These are phyloP conservation scores for Diplodia corticola DNA, from an alignment of 2,329 filamentous ascomycete genomes.

Conservation along the genomic window DNA sequence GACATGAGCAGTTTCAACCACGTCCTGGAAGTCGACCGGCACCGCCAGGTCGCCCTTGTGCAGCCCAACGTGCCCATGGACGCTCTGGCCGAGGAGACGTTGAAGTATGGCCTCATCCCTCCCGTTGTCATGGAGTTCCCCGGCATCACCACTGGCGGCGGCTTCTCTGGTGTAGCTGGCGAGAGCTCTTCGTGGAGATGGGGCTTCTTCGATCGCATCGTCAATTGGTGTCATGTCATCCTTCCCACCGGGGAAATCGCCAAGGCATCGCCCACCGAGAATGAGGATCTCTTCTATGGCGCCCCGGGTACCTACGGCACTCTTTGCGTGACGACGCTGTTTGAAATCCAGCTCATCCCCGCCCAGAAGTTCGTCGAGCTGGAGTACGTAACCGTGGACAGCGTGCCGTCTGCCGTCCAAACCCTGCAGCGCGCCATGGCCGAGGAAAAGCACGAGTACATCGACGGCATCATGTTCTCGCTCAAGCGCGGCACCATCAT, in stretches of 20 bases:
- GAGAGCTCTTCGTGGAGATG: constrained; percentile 67
- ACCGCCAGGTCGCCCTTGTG: constrained; percentile 52
- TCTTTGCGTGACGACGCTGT: constrained; percentile 60
- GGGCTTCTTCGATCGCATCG: constrained; percentile 65
- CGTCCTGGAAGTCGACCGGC: constrained; percentile 47
- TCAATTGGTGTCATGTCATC: constrained; percentile 64
- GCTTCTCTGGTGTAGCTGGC: constrained; percentile 65
- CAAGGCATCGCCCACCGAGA: constrained; percentile 48
- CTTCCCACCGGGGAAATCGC: constrained; percentile 59
- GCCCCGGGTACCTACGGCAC: constrained; percentile 62
- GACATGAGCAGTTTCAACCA: constrained; percentile 53
- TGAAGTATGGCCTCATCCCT: constrained; percentile 58
- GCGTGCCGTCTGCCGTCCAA: constrained; percentile 52
- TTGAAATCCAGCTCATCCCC: constrained; percentile 60
- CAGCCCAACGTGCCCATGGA: constrained; percentile 73
- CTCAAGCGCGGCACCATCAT: constrained; percentile 59
- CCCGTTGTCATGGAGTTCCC: constrained; percentile 72
- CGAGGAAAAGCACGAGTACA: constrained; percentile 57
- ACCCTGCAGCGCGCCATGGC: constrained; percentile 50
- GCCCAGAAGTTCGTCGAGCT: constrained; percentile 61
- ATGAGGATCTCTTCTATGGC: constrained; percentile 58
- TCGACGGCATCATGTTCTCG: constrained; percentile 69
- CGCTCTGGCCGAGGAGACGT: constrained; percentile 58
- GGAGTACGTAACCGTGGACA: constrained; percentile 58
- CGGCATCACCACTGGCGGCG: constrained; percentile 67